Conservation (phyloP, 352 stramenopile genomes). For the Phytophthora macrochlamydospora region DNA sequence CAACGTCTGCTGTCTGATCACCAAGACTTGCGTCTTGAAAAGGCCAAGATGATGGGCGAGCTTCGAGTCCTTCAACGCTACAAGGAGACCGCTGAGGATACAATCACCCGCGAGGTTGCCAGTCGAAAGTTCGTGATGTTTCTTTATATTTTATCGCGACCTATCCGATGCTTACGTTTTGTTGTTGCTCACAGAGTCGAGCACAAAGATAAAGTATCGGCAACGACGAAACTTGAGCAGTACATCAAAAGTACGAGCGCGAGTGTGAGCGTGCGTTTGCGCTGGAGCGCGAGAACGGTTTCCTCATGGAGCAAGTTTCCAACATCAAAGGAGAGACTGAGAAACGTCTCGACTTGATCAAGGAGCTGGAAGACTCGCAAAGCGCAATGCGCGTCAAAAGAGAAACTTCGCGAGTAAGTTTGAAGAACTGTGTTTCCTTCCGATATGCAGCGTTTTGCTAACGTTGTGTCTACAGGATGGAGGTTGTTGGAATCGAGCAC, state of each 20-base stretch:
- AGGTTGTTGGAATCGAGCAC: constrained; percentile 72
- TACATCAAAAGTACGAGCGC: constrained; percentile 86
- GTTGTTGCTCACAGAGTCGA: constrained; percentile 36
- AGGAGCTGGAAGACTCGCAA: constrained; percentile 75
- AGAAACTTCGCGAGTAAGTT: constrained; percentile 70
- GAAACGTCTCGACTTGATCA: constrained; percentile 71
- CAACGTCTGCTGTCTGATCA: constrained; percentile 68
- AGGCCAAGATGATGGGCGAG: constrained; percentile 70
- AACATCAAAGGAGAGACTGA: constrained; percentile 77
- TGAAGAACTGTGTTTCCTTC: background rate
- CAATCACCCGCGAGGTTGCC: constrained; percentile 58
- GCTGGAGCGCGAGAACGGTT: constrained; percentile 71
- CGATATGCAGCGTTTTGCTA: constrained; percentile 1
- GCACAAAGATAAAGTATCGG: constrained; percentile 74
- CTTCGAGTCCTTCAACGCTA: constrained; percentile 72
- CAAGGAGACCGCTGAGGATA: constrained; percentile 75
- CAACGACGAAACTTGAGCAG: constrained; percentile 71
- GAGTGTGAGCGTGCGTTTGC: constrained; percentile 66
- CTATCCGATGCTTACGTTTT: background rate
- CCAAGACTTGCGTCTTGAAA: constrained; percentile 70
- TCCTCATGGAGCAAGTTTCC: constrained; percentile 72
- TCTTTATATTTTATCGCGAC: too few species aligned
- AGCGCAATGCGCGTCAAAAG: constrained; percentile 71
- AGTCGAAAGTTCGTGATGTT: constrained; percentile 48
- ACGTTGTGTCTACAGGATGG: constrained; percentile 38